Percentiles rank a stretch among this genome's conserved stretches.
Evolutionary conservation across 345 rosid genomes (phyloP).

Genomic region (Aquilaria malaccensis): DNA sequence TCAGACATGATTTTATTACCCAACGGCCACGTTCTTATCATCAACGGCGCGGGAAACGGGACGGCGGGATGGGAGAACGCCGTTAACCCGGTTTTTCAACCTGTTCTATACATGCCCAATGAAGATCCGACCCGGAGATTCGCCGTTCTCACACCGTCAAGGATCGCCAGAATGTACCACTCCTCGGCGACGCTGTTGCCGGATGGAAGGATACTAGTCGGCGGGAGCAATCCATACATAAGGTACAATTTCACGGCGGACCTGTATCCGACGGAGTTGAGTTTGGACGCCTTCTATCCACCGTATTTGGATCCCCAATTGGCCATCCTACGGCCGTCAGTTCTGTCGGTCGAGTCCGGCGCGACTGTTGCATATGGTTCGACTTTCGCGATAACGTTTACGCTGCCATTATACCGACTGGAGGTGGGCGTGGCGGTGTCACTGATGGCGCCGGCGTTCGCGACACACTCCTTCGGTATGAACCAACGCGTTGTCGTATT

Average conservation of each 20-base stretch:
- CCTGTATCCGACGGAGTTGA: slow-evolving; percentile 65
- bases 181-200: slow-evolving; percentile 57
- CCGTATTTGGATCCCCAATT: slow-evolving; percentile 41
- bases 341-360: slow-evolving; percentile 40
- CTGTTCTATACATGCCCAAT: slow-evolving; percentile 52
- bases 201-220: slow-evolving; percentile 76
- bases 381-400: slow-evolving; percentile 34
- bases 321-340: slow-evolving; percentile 44
- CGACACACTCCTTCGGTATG: slow-evolving; percentile 52
- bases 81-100: slow-evolving; percentile 52
- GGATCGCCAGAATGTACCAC: slow-evolving; percentile 70
- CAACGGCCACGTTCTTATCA: slow-evolving; percentile 46
- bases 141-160: slow-evolving; percentile 37
- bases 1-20: slow-evolving; percentile 64
- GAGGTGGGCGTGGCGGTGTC: slow-evolving; percentile 16
- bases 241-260: slow-evolving; percentile 58
- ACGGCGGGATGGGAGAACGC: slow-evolving; percentile 87
- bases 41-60: slow-evolving; percentile 72
- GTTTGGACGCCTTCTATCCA: slow-evolving; percentile 74
- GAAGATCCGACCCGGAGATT: slow-evolving; percentile 45
- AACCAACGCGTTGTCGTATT: slow-evolving; percentile 49
- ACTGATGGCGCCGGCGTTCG: slow-evolving; percentile 44
- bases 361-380: slow-evolving; percentile 31
- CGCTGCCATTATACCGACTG: slow-evolving; percentile 17
- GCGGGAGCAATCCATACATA: slow-evolving; percentile 82